Conservation (phyloP, 352 stramenopile species). For the Pythium apleroticum region DNA sequence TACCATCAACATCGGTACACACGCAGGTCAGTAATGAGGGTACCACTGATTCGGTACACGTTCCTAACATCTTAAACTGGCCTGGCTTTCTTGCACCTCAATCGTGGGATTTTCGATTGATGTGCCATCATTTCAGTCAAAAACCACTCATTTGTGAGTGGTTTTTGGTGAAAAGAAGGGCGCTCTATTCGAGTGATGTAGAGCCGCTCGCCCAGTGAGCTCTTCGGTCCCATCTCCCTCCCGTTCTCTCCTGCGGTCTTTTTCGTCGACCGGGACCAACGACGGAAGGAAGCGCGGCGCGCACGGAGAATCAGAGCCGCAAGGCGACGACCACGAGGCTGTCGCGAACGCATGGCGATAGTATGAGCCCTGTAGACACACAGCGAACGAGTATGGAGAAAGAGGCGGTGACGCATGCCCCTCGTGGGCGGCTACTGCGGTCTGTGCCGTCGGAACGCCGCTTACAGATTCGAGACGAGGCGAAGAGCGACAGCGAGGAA, state of each 20-base stretch:
- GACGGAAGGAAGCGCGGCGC: background rate
- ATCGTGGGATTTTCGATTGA: background rate
- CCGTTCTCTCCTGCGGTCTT: background rate
- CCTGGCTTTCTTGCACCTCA: conserved; percentile 15
- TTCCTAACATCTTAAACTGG: conserved; percentile 14
- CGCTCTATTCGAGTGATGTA: background rate
- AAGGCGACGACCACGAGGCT: background rate
- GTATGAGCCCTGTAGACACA: background rate
- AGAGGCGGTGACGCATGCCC: background rate
- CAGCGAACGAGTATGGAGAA: background rate
- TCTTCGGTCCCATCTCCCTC: background rate
- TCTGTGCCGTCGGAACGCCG: conserved; percentile 26
- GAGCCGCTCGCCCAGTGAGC: background rate
- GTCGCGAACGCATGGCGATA: background rate
- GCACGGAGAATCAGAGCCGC: too few species aligned
- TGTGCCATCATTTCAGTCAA: background rate
- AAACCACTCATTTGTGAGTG: conserved; percentile 12
- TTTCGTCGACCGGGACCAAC: background rate
- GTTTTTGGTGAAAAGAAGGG: background rate
- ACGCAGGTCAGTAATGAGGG: conserved; percentile 8
- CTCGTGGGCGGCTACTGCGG: background rate
- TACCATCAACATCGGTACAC: conserved; percentile 15
- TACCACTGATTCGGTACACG: conserved; percentile 17
- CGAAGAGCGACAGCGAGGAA: conserved; percentile 6
- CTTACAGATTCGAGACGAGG: conserved; percentile 25